A percentile compares a stretch with the other conserved stretches of the same genome.
These are phyloP conservation scores for Ogataea corticis DNA, from an alignment of 805 yeast genomes.

Conservation along the genomic window DNA sequence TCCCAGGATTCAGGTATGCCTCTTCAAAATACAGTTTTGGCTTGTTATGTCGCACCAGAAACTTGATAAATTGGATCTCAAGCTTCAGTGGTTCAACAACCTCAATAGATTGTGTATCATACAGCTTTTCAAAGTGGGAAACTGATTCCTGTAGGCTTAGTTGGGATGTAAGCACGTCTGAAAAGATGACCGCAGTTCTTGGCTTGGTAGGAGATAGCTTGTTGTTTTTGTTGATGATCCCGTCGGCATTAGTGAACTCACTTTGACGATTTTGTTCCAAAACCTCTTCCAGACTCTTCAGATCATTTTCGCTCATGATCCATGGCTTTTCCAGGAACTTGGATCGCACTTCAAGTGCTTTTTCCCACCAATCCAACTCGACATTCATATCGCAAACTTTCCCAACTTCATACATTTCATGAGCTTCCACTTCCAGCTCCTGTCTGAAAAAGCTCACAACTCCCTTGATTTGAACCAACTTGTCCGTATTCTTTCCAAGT, in stretches of 20 bases:
- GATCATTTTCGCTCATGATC: slow-evolving; percentile 28
- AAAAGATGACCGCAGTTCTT: neutral
- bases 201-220: neutral
- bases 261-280: neutral
- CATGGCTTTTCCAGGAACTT: slow-evolving; percentile 35
- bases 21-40: slow-evolving; percentile 20
- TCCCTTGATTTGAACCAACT: slow-evolving; percentile 33
- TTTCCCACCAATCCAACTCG: slow-evolving; percentile 41
- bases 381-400: slow-evolving; percentile 20
- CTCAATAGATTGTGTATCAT: neutral
- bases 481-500: slow-evolving; percentile 24
- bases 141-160: neutral
- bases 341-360: slow-evolving; percentile 25
- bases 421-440: slow-evolving; percentile 34
- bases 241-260: neutral
- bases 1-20: slow-evolving; percentile 12
- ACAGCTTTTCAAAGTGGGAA: neutral
- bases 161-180: slow-evolving; percentile 1
- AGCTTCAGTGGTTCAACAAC: slow-evolving; percentile 7
- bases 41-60: slow-evolving; percentile 19
- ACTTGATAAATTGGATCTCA: slow-evolving; percentile 23
- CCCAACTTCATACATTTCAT: slow-evolving; percentile 28
- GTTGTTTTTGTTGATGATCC: neutral
- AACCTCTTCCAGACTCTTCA: slow-evolving; percentile 5
- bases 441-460: slow-evolving; percentile 11